Base-by-base conservation (phyloP, 2,329 filamentous ascomycete genomes). In the Cladophialophora exuberans region DNA sequence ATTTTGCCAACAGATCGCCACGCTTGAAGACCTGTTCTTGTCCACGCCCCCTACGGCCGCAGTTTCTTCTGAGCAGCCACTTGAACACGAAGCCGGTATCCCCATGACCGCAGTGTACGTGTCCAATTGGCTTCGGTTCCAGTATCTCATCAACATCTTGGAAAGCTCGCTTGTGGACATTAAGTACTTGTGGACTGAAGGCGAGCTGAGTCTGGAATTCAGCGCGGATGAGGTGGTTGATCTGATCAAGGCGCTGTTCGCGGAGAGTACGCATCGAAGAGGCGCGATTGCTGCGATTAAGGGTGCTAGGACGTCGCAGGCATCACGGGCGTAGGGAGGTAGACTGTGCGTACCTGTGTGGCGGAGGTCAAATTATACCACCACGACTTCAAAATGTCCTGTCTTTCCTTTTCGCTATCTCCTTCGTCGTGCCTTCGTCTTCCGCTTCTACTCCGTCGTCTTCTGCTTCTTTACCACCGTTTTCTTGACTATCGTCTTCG, bases 151-250 rank as follows among this genome's bases (percentile, higher is more conserved):
- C 36, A 84, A 86, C 61, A 84, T 87, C 39, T 66, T 87, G 48
- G 84, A 86, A 50, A 80, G 80, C 52, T 83, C 78, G 44, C 70
- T 87, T 13, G 83, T 81, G 17, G 84, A 87, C 64, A 86, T 87
- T 70, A 84, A 81, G 64, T 86, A 81, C 59, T 67, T 86, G 38
- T 87, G 84, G 84, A 76, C 75, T 2, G 83, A 87, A 62, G 82
- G 82, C n/a, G 84, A 84, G 67, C 64, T 87, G 63, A 79, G 79
- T 56, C 66, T 85, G 52, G 83, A 86, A 64, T 86, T 86, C 70
- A 77, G 77, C 20, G 73, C 73, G 2, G 82, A 84, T 28, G 84
- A 87, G 66, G 78, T 87, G 6, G 73, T 84, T 11, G 84, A 86
- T 63, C 64, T 87, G 67, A 82, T 87, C 46, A 76, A 83, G 67